Percentiles rank a stretch among this genome's conserved stretches.
Evolutionary conservation across 805 yeast species (phyloP).

Genomic region (Candida insectorum): DNA sequence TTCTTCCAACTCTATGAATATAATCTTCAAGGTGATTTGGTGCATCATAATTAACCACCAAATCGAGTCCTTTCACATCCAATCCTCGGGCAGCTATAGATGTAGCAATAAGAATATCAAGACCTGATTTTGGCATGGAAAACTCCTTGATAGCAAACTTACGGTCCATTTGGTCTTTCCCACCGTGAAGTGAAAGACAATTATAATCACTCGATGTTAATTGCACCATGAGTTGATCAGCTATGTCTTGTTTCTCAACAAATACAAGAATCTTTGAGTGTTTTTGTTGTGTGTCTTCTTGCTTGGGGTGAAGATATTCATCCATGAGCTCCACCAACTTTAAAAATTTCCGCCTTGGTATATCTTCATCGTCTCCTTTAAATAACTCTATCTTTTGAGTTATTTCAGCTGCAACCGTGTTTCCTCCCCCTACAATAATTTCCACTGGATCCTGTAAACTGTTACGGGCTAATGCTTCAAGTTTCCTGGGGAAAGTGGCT

Average conservation of each 20-base stretch:
- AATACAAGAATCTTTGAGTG: constrained; percentile 67
- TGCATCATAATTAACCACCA: constrained; percentile 71
- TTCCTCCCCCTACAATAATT: constrained; percentile 75
- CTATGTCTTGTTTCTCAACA: constrained; percentile 83
- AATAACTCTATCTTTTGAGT: constrained; percentile 67
- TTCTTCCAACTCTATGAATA: constrained; percentile 93
- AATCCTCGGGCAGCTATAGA: constrained; percentile 94
- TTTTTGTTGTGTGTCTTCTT: constrained; percentile 16
- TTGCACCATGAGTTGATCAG: constrained; percentile 64
- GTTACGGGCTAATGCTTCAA: constrained; percentile 71
- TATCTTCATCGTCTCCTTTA: constrained; percentile 40
- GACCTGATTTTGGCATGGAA: constrained; percentile 46
- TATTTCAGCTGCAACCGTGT: constrained; percentile 78
- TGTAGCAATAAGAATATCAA: constrained; percentile 77
- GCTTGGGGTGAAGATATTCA: constrained; percentile 19
- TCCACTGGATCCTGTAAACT: constrained; percentile 65
- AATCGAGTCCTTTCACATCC: constrained; percentile 80
- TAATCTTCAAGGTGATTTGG: constrained; percentile 93
- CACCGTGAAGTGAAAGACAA: constrained; percentile 82
- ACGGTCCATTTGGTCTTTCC: constrained; percentile 82
- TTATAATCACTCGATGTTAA: constrained; percentile 52
- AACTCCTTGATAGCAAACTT: constrained; percentile 71
- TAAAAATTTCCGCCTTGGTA: constrained; percentile 44
- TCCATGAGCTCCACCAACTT: constrained; percentile 56
- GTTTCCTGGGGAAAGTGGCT: constrained; percentile 84